Percentiles rank a stretch among this genome's conserved stretches.
Conservation (phyloP, 345 rosid genomes). For the Melaleuca alternifolia region DNA sequence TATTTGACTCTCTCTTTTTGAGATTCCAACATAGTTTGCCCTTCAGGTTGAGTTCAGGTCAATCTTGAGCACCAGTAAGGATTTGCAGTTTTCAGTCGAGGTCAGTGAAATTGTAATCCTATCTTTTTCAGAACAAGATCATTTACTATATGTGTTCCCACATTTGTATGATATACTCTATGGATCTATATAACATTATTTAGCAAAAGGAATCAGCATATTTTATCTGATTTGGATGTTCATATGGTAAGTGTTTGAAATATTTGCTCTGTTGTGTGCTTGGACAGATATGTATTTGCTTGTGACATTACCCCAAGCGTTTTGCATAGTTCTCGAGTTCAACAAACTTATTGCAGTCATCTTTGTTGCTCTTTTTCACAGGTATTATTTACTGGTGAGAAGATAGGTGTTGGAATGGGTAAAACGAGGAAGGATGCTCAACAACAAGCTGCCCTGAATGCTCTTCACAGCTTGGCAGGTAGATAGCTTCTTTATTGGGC, state of each 20-base stretch:
- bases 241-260: background rate
- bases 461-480: slow-evolving; percentile 87
- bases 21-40: background rate
- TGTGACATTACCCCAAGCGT: background rate
- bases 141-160: background rate
- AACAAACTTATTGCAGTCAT: background rate
- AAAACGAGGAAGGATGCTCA: slow-evolving; percentile 95
- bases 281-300: background rate
- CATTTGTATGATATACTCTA: background rate
- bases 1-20: background rate
- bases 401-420: slow-evolving; percentile 96
- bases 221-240: background rate
- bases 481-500: background rate
- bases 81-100: slow-evolving; percentile 93
- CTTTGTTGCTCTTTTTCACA: slow-evolving; percentile 10
- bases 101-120: slow-evolving; percentile 28
- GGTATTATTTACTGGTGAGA: slow-evolving; percentile 90
- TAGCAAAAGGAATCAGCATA: background rate
- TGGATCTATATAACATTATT: background rate
- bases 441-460: slow-evolving; percentile 94
- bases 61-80: slow-evolving; percentile 77
- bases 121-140: background rate
- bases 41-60: slow-evolving; percentile 80
- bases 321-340: background rate
- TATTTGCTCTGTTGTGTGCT: background rate